Percentiles rank a stretch among this genome's conserved stretches.
phyloP scores from a whole-genome alignment of 1,284 basidiomycete genomes.

The Ganoderma sp. region DNA sequence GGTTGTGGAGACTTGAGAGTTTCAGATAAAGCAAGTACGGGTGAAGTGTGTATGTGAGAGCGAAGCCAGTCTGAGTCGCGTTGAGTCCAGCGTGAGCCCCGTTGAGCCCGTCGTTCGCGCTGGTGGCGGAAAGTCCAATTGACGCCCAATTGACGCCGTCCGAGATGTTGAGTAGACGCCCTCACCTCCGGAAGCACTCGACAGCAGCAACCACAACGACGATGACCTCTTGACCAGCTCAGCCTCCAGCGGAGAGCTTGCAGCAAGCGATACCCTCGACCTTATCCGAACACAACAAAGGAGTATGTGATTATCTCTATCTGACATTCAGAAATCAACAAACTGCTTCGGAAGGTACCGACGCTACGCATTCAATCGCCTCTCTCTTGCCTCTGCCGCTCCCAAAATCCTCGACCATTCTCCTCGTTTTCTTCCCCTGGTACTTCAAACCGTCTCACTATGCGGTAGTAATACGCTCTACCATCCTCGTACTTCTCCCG shows the following conservation, averaged over 20 bases:
- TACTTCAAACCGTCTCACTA: slow-evolving; percentile 25
- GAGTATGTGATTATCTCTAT: background rate
- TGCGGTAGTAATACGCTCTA: slow-evolving; percentile 26
- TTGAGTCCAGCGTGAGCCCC: background rate
- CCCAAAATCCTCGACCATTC: background rate
- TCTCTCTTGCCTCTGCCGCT: background rate
- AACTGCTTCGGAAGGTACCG: background rate
- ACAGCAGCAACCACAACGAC: no score
- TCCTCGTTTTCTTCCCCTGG: background rate
- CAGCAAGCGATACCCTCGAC: no score
- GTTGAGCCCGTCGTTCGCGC: background rate
- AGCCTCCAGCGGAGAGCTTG: no score
- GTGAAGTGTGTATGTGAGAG: background rate
- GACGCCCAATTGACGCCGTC: no score
- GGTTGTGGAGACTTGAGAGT: background rate
- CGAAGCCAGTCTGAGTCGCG: background rate
- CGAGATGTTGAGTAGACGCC: no score
- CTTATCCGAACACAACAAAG: no score
- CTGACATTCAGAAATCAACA: background rate
- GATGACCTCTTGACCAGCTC: no score
- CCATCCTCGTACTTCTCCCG: slow-evolving; percentile 22
- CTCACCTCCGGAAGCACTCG: no score
- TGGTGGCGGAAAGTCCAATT: background rate
- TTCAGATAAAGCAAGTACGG: background rate
- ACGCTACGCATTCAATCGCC: background rate